Base-by-base conservation (phyloP, 208 protist genomes). In the Wallacemonas sp. region DNA sequence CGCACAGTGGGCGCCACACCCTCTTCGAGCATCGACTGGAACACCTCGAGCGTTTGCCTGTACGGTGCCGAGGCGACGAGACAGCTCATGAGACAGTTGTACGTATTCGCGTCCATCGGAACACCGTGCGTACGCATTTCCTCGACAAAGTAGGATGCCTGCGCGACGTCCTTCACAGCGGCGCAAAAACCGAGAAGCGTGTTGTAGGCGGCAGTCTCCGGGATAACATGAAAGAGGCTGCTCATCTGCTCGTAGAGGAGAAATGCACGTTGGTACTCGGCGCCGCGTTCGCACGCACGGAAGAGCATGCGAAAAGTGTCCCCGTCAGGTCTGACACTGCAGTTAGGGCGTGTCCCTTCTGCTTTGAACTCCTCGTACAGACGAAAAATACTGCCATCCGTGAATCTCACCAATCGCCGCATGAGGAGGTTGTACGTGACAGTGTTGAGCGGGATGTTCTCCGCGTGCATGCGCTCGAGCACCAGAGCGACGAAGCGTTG, bases 41-140 rank as follows among this genome's bases (percentile, higher is more conserved):
- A 96, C 26, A 93, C 83, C 17, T 67, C 74, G 42, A 91, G 71
- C 17, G 83, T 91, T 57, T 95, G 86, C 24, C 73, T 68, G 73
- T 94, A 94, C n/a, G 92, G 92, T 2, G 87, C 86, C 12, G 72
- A 80, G 6, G 88, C 84, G 26, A 84, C 74, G 52, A 96, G 74
- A n/a, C 89, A 81, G 67, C 85, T 94, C 81, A 97, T 93, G 41
- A 93, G 68, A 62, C 88, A 95, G 71, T 97, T 97, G 77, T 95
- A 97, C 39, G 92, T 97, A 74, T 94, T 90, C 12, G 87, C 80
- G 58, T 95, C 81, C 38, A 79, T 77, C 38, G 42, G 63, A 2
- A 95, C 80, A 9, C 69, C 57, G 24, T 84, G 63, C n/a, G 82
- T 50, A 48, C 90, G 87, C 92, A 97, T 97, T 66, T 96, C 92